Conservation (phyloP, 2,329 filamentous ascomycete species). For the Aspergillus pseudoglaucus region DNA sequence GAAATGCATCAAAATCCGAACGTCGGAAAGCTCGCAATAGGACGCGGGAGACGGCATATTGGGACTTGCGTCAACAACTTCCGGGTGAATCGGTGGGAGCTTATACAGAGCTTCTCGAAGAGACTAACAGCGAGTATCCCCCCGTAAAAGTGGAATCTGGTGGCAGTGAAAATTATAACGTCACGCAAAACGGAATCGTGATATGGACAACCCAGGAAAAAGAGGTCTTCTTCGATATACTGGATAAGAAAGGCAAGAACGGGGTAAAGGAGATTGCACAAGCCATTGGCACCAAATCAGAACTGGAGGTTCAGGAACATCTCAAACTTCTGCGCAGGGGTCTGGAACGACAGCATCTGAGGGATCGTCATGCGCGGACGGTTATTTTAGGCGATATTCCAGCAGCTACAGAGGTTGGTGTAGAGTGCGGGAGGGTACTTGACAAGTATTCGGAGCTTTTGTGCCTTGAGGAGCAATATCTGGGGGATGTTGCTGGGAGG, state of each 20-base stretch:
- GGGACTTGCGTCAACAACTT: conserved; percentile 16
- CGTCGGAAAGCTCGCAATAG: background rate
- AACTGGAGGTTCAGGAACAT: conserved; percentile 67
- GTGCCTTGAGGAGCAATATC: conserved; percentile 55
- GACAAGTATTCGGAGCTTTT: conserved; percentile 64
- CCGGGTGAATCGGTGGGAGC: conserved; percentile 42
- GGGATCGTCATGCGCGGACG: conserved; percentile 26
- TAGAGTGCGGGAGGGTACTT: conserved; percentile 58
- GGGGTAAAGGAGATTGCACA: conserved; percentile 57
- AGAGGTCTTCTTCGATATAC: conserved; percentile 57
- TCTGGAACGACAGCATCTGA: conserved; percentile 35
- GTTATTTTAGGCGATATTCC: conserved; percentile 54
- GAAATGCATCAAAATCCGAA: background rate
- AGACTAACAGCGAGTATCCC: conserved; percentile 44
- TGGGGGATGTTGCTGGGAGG: conserved; percentile 56
- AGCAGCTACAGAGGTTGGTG: conserved; percentile 65
- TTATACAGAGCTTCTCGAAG: conserved; percentile 50
- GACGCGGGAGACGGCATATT: conserved; percentile 8
- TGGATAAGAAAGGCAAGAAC: conserved; percentile 59
- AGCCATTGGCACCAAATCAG: conserved; percentile 63
- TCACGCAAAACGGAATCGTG: conserved; percentile 61
- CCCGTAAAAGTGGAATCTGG: conserved; percentile 1
- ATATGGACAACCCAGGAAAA: conserved; percentile 70
- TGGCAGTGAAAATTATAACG: conserved; percentile 19
- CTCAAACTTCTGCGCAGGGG: conserved; percentile 55